Conservation (phyloP, 2,329 filamentous ascomycete species). For the Fusarium keratoplasticum region DNA sequence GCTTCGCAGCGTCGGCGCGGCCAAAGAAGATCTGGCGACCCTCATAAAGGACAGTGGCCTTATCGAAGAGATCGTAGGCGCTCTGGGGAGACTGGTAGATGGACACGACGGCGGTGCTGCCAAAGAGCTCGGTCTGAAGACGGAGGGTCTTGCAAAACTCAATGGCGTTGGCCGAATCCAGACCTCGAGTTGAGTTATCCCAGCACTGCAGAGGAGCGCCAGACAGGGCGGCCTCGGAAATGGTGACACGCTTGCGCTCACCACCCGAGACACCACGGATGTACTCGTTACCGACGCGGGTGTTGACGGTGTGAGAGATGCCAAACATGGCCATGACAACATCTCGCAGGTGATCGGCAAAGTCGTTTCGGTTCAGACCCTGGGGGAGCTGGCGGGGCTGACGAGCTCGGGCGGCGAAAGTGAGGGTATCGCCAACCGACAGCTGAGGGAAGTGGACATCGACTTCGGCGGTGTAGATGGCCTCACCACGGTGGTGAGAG, state of each 20-base stretch:
- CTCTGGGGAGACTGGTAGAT: conserved; percentile 78
- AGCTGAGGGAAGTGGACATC: conserved; percentile 85
- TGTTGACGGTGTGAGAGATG: conserved; percentile 79
- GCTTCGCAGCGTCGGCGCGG: conserved; percentile 66
- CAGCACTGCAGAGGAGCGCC: conserved; percentile 72
- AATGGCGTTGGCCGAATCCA: conserved; percentile 80
- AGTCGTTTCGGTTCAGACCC: conserved; percentile 65
- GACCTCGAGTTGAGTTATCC: conserved; percentile 79
- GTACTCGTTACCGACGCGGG: conserved; percentile 79
- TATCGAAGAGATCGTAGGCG: conserved; percentile 74
- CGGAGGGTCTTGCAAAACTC: conserved; percentile 80
- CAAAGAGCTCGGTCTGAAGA: conserved; percentile 74
- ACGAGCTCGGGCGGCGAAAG: conserved; percentile 79
- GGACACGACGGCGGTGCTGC: conserved; percentile 74
- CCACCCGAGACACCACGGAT: conserved; percentile 80
- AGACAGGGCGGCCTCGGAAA: conserved; percentile 70
- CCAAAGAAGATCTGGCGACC: conserved; percentile 74
- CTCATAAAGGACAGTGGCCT: conserved; percentile 69
- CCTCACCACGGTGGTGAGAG: conserved; percentile 81
- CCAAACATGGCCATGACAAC: conserved; percentile 82
- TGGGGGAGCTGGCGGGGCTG: conserved; percentile 71
- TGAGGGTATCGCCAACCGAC: conserved; percentile 81
- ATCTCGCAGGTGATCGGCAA: conserved; percentile 73
- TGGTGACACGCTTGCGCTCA: conserved; percentile 76
- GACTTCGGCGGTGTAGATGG: conserved; percentile 87